A percentile compares a stretch with the other conserved stretches of the same genome.
Conservation (phyloP, 257 asterid genomes). For the Jaltomata sinuosa region DNA sequence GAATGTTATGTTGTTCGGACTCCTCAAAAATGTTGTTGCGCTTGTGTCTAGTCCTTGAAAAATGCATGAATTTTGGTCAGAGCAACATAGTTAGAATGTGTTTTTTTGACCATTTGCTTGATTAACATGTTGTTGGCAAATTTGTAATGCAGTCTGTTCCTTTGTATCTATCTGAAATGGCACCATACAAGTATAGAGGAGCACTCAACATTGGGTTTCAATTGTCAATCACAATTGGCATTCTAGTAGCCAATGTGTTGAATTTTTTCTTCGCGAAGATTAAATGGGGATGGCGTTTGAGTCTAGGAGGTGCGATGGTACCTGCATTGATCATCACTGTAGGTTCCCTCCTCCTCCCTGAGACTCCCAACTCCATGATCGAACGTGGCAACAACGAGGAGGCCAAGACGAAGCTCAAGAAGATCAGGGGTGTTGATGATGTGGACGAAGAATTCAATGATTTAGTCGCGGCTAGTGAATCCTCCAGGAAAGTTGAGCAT, state of each 20-base stretch:
- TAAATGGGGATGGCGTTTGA: constrained; percentile 48
- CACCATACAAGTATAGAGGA: constrained; percentile 56
- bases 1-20: too few relatives aligned
- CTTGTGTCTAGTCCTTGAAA: too few relatives aligned
- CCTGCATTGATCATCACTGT: constrained; percentile 65
- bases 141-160: constrained; percentile 44
- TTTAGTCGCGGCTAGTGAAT: constrained; percentile 61
- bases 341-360: constrained; percentile 72
- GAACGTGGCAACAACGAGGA: constrained; percentile 49
- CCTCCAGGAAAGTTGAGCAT: constrained; percentile 42
- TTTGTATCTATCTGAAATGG: constrained; percentile 58
- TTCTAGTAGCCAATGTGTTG: constrained; percentile 35
- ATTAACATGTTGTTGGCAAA: background rate
- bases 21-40: too few relatives aligned
- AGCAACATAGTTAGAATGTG: too few relatives aligned
- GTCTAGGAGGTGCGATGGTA: constrained; percentile 79
- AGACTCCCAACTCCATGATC: constrained; percentile 75
- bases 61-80: too few relatives aligned
- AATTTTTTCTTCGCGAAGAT: constrained; percentile 48
- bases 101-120: too few relatives aligned
- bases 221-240: constrained; percentile 42
- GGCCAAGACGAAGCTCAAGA: constrained; percentile 35
- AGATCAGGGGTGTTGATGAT: constrained; percentile 40
- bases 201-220: constrained; percentile 56
- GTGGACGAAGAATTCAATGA: constrained; percentile 68